Evolutionary conservation across 164 flowering plant genomes (phyloP).

Genomic region (Cinnamomum chago): DNA sequence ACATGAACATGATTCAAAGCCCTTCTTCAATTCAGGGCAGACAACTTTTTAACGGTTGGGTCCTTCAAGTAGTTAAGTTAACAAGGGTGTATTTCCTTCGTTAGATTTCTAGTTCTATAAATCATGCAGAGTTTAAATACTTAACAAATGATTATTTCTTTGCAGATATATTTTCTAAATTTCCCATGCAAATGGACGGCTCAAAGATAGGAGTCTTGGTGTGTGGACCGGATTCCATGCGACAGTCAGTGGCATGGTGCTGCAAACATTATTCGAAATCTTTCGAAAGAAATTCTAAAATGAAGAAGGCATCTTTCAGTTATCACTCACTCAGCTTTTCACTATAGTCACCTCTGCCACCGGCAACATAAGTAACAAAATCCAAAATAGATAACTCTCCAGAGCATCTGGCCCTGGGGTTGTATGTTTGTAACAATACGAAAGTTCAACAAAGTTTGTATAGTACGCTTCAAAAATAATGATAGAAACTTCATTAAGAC

Average conservation of each 20-base stretch:
- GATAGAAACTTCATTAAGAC: too few relatives aligned
- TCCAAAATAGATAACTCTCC: too few relatives aligned
- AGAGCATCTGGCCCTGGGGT: too few relatives aligned
- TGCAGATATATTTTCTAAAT: slow-evolving; percentile 50
- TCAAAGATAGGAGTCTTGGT: slow-evolving; percentile 59
- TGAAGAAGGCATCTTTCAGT: slow-evolving; percentile 38
- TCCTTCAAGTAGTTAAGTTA: too few relatives aligned
- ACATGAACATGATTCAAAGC: neutral
- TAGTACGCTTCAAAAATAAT: too few relatives aligned
- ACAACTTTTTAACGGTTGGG: too few relatives aligned
- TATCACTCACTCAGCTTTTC: slow-evolving; percentile 77
- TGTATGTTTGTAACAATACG: too few relatives aligned
- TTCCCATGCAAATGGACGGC: slow-evolving; percentile 37
- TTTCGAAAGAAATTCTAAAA: slow-evolving; percentile 17
- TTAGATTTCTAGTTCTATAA: neutral
- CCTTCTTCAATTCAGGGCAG: neutral
- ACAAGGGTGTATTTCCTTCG: neutral
- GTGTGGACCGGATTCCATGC: slow-evolving; percentile 80
- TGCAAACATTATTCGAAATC: slow-evolving; percentile 34
- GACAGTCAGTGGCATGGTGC: slow-evolving; percentile 52
- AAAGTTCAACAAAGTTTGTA: too few relatives aligned
- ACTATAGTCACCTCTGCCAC: slow-evolving; percentile 31
- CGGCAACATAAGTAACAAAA: neutral
- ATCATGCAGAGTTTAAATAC: neutral
- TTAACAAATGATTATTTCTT: neutral